Base-by-base conservation (phyloP, 2,329 filamentous ascomycete species). In the Dryadomyces quercus-mongolicae region DNA sequence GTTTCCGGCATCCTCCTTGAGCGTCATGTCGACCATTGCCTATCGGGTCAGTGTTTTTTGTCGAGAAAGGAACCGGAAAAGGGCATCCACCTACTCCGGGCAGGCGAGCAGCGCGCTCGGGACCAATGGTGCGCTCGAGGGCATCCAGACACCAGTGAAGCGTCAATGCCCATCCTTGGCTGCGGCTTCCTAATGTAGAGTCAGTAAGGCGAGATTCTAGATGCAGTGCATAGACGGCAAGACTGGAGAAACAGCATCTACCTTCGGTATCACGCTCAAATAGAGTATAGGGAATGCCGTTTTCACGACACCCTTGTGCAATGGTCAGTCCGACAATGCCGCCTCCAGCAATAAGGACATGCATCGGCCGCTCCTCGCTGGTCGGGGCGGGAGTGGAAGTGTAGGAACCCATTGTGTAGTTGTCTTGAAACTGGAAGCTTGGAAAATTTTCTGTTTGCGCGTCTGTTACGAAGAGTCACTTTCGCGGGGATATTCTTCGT, bases 291-390 rank as follows among this genome's bases (percentile, higher is more conserved):
- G 51, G 51, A 18, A 52, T 52, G 51, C 51, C 51, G 44, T 38
- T 47, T 21, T 52, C 43, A 12, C 43, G 42, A 25, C 22, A 47
- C 1, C 42, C 51, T 43, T 52, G 51, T 25, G 51, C 51, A 8
- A 51, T 65, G 65, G 44, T 61, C 65, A 4, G 70, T 66, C 8
- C 68, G 22, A 52, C 51, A 18, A 52, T 52, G 44, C 51, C 51
- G 22, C 51, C 51, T 22, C 51, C 51, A 13, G 43, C 67, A 51
- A 73, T 70, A 49, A 66, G 64, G 55, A 70, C 72, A 16, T 49
- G 47, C 47, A 49, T 49, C 3, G 47, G 36, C 36, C 10, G 36
- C 36, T 31, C 12, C 10, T n/a, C 25, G 22, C 22, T 38, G 15
- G 16, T 36, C 15, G 47, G 15, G 25, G 15, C 16, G 3, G 47